Evolutionary conservation across 768 basidiomycete species (phyloP).

Genomic region (Leccinum rimulosum): DNA sequence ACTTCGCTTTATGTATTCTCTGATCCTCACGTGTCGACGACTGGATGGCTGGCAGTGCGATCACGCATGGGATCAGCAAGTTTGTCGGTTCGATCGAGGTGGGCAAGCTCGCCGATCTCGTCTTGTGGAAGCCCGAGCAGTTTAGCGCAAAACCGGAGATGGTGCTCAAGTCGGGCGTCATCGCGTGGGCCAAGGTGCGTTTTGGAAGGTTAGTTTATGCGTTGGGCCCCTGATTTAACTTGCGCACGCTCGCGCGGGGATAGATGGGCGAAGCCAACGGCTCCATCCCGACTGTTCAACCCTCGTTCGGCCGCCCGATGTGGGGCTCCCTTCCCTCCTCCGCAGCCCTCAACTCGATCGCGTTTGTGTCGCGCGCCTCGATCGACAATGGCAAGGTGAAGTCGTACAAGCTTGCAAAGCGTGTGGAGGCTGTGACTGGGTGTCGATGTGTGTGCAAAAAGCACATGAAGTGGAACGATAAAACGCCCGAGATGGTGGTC

Average conservation of each 20-base stretch:
- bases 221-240: neutral
- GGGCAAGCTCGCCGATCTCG: slow-evolving; percentile 89
- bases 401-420: slow-evolving; percentile 69
- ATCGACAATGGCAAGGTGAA: slow-evolving; percentile 57
- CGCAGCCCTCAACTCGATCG: slow-evolving; percentile 80
- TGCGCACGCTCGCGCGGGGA: neutral
- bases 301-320: slow-evolving; percentile 84
- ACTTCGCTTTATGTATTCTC: neutral
- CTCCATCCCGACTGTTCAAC: slow-evolving; percentile 95
- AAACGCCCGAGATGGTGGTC: slow-evolving; percentile 79
- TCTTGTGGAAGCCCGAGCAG: slow-evolving; percentile 92
- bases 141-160: slow-evolving; percentile 93
- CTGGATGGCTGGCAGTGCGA: slow-evolving; percentile 51
- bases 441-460: slow-evolving; percentile 79
- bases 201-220: neutral
- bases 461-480: slow-evolving; percentile 92
- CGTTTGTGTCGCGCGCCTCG: slow-evolving; percentile 81
- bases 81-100: slow-evolving; percentile 79
- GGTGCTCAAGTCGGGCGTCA: slow-evolving; percentile 93
- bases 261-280: slow-evolving; percentile 95
- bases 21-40: neutral
- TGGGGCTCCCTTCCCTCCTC: slow-evolving; percentile 81
- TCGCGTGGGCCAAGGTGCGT: slow-evolving; percentile 83
- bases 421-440: slow-evolving; percentile 66
- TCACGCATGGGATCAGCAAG: slow-evolving; percentile 90